These are phyloP conservation scores for Syncephalastrum contaminatum DNA, from an alignment of 371 early-diverging fungal genomes.

Conservation along the genomic window DNA sequence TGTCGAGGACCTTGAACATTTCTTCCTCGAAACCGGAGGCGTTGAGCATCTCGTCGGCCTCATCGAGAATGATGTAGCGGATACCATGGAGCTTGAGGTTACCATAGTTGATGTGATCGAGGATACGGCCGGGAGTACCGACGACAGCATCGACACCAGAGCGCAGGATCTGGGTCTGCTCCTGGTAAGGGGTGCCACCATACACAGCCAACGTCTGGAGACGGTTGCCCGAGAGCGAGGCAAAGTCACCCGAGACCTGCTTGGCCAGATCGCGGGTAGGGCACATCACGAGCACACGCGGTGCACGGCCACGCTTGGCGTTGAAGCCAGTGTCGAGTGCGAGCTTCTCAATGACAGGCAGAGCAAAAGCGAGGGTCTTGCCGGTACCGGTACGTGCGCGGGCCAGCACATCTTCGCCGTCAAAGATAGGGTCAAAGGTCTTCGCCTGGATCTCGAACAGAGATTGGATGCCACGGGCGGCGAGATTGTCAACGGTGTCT, in stretches of 20 bases:
- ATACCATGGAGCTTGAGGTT: slow-evolving; percentile 72
- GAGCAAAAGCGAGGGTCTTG: slow-evolving; percentile 89
- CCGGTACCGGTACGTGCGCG: slow-evolving; percentile 98
- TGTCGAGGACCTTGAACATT: slow-evolving; percentile 84
- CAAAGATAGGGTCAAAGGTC: slow-evolving; percentile 77
- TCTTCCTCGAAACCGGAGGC: slow-evolving; percentile 92
- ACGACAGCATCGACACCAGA: slow-evolving; percentile 94
- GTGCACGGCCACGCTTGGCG: slow-evolving; percentile 67
- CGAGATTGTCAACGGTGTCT: slow-evolving; percentile 63
- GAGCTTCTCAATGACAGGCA: slow-evolving; percentile 84
- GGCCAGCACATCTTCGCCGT: slow-evolving; percentile 90
- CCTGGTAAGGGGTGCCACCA: slow-evolving; percentile 85
- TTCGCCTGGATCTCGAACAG: slow-evolving; percentile 95
- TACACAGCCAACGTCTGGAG: slow-evolving; percentile 66
- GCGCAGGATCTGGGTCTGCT: slow-evolving; percentile 77
- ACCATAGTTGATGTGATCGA: slow-evolving; percentile 92
- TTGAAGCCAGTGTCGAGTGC: slow-evolving; percentile 49
- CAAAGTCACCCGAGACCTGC: slow-evolving; percentile 80
- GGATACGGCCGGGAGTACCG: slow-evolving; percentile 97
- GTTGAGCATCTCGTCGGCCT: slow-evolving; percentile 96
- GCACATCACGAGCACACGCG: slow-evolving; percentile 79
- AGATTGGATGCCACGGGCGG: slow-evolving; percentile 68
- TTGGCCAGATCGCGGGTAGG: slow-evolving; percentile 98
- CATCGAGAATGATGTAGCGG: slow-evolving; percentile 87
- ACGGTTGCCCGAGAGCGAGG: slow-evolving; percentile 59